Conservation (phyloP, 176 grass and related monocot genomes). For the Zea luxurians region DNA sequence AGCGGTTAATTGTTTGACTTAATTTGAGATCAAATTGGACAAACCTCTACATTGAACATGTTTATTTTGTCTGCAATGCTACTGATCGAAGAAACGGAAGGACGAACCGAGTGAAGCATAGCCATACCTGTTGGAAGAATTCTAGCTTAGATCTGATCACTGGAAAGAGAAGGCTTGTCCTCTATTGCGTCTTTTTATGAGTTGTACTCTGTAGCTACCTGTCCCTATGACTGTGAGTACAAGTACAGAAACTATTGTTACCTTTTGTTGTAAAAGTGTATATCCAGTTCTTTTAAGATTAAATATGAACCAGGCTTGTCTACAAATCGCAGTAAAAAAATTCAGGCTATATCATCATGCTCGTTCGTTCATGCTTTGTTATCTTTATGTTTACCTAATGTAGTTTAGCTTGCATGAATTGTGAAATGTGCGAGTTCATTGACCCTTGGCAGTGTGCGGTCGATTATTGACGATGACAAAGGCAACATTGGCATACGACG, state of each 20-base stretch:
- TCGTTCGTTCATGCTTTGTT: not conserved
- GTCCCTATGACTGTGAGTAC: not conserved
- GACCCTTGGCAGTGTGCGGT: not conserved
- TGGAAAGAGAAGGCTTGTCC: constrained; percentile 12
- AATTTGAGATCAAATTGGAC: not conserved
- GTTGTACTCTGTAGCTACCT: not conserved
- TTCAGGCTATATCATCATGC: not conserved
- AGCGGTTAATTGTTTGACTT: not conserved
- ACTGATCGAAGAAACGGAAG: constrained; percentile 12
- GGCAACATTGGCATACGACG: not conserved
- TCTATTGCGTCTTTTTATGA: not conserved
- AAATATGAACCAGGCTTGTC: not conserved
- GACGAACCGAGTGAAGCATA: constrained; percentile 8
- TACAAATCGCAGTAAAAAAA: not conserved
- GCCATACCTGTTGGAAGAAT: not conserved
- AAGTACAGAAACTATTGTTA: not conserved
- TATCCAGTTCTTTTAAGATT: not conserved
- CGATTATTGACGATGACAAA: not conserved
- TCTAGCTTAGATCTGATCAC: constrained; percentile 17
- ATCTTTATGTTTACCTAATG: not conserved
- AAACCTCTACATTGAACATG: not conserved
- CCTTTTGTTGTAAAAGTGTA: not conserved
- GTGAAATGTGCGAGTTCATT: not conserved
- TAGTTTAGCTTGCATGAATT: not conserved
- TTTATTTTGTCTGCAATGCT: not conserved